These are phyloP conservation scores for Cadophora sp. DNA, from an alignment of 2,329 filamentous ascomycete genomes.

Conservation along the genomic window DNA sequence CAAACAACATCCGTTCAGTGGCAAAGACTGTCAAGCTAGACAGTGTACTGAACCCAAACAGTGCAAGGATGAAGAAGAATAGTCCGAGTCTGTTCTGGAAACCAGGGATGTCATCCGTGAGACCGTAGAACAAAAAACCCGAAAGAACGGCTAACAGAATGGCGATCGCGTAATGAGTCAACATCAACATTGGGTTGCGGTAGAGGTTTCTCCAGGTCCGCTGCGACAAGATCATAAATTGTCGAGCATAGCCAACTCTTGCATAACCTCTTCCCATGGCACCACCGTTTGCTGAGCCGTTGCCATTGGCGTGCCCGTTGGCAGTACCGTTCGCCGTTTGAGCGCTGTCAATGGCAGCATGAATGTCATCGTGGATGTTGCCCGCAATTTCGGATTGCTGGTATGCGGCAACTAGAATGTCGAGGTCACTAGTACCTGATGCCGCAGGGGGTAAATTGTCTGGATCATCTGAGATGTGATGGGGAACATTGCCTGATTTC, in stretches of 20 bases:
- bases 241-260: conserved; percentile 78
- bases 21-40: conserved; percentile 95
- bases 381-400: conserved; percentile 77
- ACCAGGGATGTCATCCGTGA: conserved; percentile 94
- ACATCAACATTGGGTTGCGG: conserved; percentile 96
- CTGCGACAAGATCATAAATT: conserved; percentile 88
- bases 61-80: conserved; percentile 95
- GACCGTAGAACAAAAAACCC: conserved; percentile 93
- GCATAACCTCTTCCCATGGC: conserved; percentile 80
- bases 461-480: conserved; percentile 72
- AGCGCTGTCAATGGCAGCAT: conserved; percentile 69
- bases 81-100: conserved; percentile 97
- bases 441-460: conserved; percentile 68
- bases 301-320: conserved; percentile 60
- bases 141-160: conserved; percentile 94
- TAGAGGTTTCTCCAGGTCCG: conserved; percentile 98
- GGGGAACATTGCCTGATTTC: conserved; percentile 57
- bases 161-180: conserved; percentile 97
- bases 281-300: conserved; percentile 56
- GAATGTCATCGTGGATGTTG: conserved; percentile 79
- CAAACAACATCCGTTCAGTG: conserved; percentile 86
- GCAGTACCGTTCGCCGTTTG: conserved; percentile 69
- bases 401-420: conserved; percentile 80
- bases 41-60: conserved; percentile 96
- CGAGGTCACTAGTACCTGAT: conserved; percentile 74